Conservation (phyloP, 495 filamentous ascomycete genomes). For the Penicillium dipodomyicola region DNA sequence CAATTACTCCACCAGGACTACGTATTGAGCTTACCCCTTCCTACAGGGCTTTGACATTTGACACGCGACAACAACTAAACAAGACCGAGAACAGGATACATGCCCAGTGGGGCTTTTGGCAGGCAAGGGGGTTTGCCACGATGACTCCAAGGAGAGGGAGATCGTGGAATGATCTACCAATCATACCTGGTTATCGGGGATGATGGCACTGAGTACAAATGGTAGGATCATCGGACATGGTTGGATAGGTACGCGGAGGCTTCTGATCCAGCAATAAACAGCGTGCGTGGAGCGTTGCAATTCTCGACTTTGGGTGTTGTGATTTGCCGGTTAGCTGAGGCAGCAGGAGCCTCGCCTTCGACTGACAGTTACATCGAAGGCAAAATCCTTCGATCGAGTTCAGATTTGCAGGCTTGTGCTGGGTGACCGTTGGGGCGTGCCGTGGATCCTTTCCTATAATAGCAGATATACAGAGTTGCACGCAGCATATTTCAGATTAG, state of each 20-base stretch:
- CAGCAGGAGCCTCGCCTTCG: background rate
- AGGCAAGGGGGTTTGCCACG: slow-evolving; percentile 11
- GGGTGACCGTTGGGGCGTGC: background rate
- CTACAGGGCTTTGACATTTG: background rate
- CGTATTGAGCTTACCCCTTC: background rate
- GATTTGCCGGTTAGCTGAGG: background rate
- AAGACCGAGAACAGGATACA: background rate
- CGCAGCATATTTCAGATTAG: background rate
- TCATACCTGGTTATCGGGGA: slow-evolving; percentile 1
- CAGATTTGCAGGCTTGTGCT: background rate
- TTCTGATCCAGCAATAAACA: background rate
- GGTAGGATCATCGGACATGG: background rate
- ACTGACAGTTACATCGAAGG: no score
- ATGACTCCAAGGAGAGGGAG: background rate
- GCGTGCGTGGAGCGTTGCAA: background rate
- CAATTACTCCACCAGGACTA: background rate
- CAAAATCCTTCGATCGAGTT: background rate
- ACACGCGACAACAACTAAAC: slow-evolving; percentile 1
- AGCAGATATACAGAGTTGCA: background rate
- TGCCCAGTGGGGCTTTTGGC: background rate
- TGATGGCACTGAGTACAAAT: background rate
- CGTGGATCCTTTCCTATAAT: background rate
- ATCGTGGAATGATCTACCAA: slow-evolving; percentile 30
- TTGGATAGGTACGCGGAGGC: background rate
- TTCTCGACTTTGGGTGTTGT: background rate